Base-by-base conservation (phyloP, 306 rosid species). In the Senna tora region DNA sequence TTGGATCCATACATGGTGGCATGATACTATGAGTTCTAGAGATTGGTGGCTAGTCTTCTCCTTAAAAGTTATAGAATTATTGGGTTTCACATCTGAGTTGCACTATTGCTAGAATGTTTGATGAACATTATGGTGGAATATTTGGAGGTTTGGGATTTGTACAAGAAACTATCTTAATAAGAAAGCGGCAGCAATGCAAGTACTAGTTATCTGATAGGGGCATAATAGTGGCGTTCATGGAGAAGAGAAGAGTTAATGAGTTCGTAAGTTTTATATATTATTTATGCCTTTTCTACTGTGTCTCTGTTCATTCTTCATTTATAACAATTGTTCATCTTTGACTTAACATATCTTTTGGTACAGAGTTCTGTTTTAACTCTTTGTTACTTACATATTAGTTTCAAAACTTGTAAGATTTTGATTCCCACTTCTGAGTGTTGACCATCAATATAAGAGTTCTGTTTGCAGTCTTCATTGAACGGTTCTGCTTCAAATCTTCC, bases 401-500 rank as follows among this genome's bases (percentile, higher is more conserved):
- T 75, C 54, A 8, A 9, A 60, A 38, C 14, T 10, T 33, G 12
- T 63, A 41, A 38, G 69, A 7, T 21, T 55, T 30, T 77, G 30
- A 73, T 62, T 67, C 20, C 14, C 70, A 33, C 47, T 22, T 77
- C 13, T 45, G 39, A 36, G 5, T 56, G 42, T 75, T 32, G 3
- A 30, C 43, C 51, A 16, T 64, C 32, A 42, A 63, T 68, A 13
- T 28, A 51, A 58, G 32, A 41, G 36, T 76, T 68, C 51, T 70
- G 36, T 74, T 25, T 79, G 77, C 87, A 93, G 98, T 90, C 97
- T 83, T 90, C 98, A 52, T 73, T 90, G 72, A 93, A 90, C 9
- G 93, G 96, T 67, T 88, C 98, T 47, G 86, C 95, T 58, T 87
- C 99, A 58, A 94, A 91, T 87, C 89, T 87, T 80, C 93, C 86